Evolutionary conservation across 352 stramenopile species (phyloP).

Genomic region (Phytophthora pinifolia): DNA sequence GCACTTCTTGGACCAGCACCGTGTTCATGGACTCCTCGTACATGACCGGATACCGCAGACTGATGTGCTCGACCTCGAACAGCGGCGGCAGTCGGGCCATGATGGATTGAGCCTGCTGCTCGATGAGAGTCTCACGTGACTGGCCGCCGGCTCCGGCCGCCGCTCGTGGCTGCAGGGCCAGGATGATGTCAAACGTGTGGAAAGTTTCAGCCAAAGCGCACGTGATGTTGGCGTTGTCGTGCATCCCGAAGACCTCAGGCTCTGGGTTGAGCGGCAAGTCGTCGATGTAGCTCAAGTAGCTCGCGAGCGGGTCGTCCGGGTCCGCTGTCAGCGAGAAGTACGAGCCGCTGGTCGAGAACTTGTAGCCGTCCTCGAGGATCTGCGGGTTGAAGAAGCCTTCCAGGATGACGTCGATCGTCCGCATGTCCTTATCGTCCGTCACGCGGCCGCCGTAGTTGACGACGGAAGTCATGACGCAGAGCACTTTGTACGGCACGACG

Average conservation of each 20-base stretch:
- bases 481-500: constrained; percentile 84
- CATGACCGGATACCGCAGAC: constrained; percentile 84
- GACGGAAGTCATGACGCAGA: constrained; percentile 93
- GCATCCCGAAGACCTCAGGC: constrained; percentile 93
- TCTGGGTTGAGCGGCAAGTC: constrained; percentile 89
- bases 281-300: constrained; percentile 95
- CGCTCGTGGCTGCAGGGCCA: constrained; percentile 78
- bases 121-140: constrained; percentile 78
- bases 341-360: constrained; percentile 78
- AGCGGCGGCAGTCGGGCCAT: constrained; percentile 53
- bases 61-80: constrained; percentile 84
- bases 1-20: constrained; percentile 88
- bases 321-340: constrained; percentile 88
- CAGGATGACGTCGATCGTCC: constrained; percentile 90
- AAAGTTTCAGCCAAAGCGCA: constrained; percentile 90
- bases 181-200: constrained; percentile 85
- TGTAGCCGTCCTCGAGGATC: constrained; percentile 77
- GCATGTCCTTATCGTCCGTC: constrained; percentile 94
- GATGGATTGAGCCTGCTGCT: constrained; percentile 70
- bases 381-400: constrained; percentile 87
- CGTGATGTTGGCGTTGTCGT: constrained; percentile 94
- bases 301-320: constrained; percentile 57
- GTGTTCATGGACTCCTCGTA: constrained; percentile 97
- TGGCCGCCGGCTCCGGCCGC: constrained; percentile 59
- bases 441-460: constrained; percentile 95